phyloP scores from a whole-genome alignment of 345 rosid genomes.

The Hibiscus syriacus region DNA sequence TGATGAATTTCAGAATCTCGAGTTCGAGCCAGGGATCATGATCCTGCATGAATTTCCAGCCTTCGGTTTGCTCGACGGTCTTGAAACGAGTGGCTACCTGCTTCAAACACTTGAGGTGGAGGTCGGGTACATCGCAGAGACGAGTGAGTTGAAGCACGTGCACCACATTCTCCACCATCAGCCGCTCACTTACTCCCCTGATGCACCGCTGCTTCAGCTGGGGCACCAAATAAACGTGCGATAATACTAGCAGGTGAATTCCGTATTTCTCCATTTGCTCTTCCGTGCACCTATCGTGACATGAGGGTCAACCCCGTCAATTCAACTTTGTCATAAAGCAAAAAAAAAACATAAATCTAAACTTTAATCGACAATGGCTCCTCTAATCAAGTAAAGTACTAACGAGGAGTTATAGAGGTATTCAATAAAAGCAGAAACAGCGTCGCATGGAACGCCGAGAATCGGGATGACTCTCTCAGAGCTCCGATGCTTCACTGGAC shows the following conservation, averaged over 20 bases:
- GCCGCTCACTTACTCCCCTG: slow-evolving; percentile 33
- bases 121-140: slow-evolving; percentile 72
- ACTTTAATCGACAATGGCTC: neutral
- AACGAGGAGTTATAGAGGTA: slow-evolving; percentile 65
- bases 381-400: neutral
- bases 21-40: slow-evolving; percentile 74
- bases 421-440: slow-evolving; percentile 56
- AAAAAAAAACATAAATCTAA: neutral
- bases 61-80: too few species aligned
- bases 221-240: slow-evolving; percentile 69
- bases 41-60: slow-evolving; percentile 64
- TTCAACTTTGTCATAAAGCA: neutral
- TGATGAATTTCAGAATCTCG: slow-evolving; percentile 66
- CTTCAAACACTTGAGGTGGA: slow-evolving; percentile 57
- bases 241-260: slow-evolving; percentile 63
- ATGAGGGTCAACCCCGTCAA: slow-evolving; percentile 3
- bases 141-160: too few species aligned
- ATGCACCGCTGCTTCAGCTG: slow-evolving; percentile 60
- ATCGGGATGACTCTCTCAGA: slow-evolving; percentile 50
- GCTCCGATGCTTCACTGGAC: slow-evolving; percentile 41
- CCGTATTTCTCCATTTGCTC: slow-evolving; percentile 59
- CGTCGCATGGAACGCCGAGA: slow-evolving; percentile 77
- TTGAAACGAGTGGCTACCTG: slow-evolving; percentile 37
- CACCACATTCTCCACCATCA: slow-evolving; percentile 61
- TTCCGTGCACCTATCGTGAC: slow-evolving; percentile 40